A percentile compares a stretch with the other conserved stretches of the same genome.
Conservation (phyloP, 2,329 filamentous ascomycete species). For the Westerdykella ornata region DNA sequence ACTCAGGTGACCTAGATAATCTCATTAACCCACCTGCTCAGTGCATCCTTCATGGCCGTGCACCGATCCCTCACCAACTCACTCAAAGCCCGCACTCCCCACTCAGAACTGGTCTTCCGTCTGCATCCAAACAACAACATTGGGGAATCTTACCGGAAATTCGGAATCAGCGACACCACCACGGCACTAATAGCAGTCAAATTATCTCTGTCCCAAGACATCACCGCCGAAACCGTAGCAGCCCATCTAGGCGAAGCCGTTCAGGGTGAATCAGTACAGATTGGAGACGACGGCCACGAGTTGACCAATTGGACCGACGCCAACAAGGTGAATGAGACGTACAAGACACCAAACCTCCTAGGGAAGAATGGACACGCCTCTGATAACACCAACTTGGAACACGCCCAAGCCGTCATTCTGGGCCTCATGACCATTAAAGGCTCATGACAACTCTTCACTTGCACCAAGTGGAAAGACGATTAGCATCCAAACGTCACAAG, state of each 20-base stretch:
- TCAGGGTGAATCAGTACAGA: slow-evolving; percentile 18
- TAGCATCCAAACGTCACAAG: neutral
- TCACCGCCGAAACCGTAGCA: slow-evolving; percentile 22
- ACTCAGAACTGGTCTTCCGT: slow-evolving; percentile 79
- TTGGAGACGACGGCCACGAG: slow-evolving; percentile 15
- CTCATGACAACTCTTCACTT: slow-evolving; percentile 24
- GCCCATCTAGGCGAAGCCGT: slow-evolving; percentile 22
- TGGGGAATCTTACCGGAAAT: slow-evolving; percentile 80
- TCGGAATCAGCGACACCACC: slow-evolving; percentile 69
- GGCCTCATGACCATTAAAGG: slow-evolving; percentile 74
- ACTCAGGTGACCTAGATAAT: slow-evolving; percentile 49
- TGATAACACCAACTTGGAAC: slow-evolving; percentile 40
- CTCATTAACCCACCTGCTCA: slow-evolving; percentile 64
- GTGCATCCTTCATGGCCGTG: slow-evolving; percentile 71
- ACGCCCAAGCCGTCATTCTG: slow-evolving; percentile 64
- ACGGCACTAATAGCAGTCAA: slow-evolving; percentile 75
- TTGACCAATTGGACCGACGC: slow-evolving; percentile 51
- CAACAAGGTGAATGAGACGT: slow-evolving; percentile 69
- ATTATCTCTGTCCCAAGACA: slow-evolving; percentile 44
- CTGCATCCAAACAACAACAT: slow-evolving; percentile 85
- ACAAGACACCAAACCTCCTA: slow-evolving; percentile 65
- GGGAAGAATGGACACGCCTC: slow-evolving; percentile 26
- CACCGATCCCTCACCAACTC: slow-evolving; percentile 55
- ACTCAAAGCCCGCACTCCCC: slow-evolving; percentile 75
- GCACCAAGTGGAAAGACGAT: too few species aligned